These are phyloP conservation scores for Purpureocillium lavendulum DNA, from an alignment of 2,329 filamentous ascomycete genomes.

Conservation along the genomic window DNA sequence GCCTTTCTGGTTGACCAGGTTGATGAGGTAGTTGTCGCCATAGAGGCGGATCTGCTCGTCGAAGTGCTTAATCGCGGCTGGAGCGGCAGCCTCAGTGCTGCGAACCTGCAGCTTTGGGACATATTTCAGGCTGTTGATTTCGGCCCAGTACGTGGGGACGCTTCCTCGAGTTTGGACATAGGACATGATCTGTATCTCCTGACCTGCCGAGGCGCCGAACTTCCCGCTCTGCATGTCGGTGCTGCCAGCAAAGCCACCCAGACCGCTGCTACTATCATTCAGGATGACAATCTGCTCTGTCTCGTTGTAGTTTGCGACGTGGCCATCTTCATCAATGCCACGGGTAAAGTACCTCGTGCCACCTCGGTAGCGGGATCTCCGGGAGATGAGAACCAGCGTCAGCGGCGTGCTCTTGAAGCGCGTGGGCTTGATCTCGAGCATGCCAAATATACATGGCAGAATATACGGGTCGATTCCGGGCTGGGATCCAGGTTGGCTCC, in stretches of 20 bases:
- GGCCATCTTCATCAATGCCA: constrained; percentile 84
- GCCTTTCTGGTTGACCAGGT: constrained; percentile 93
- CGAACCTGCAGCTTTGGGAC: constrained; percentile 84
- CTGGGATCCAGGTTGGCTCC: constrained; percentile 61
- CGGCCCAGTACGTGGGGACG: constrained; percentile 92
- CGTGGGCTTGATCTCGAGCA: constrained; percentile 84
- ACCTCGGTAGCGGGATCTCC: constrained; percentile 78
- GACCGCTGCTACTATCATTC: constrained; percentile 68
- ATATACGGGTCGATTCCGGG: constrained; percentile 83
- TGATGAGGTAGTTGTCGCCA: constrained; percentile 95
- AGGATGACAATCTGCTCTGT: constrained; percentile 88
- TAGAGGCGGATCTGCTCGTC: constrained; percentile 89
- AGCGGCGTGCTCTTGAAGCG: constrained; percentile 77
- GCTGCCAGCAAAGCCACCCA: constrained; percentile 74
- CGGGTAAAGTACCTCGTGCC: constrained; percentile 94
- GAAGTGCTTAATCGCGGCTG: constrained; percentile 80
- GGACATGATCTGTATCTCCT: constrained; percentile 81
- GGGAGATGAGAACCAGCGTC: constrained; percentile 80
- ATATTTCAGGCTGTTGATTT: constrained; percentile 89
- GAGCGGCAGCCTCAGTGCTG: constrained; percentile 68
- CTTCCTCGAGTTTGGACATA: constrained; percentile 97
- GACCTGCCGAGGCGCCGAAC: constrained; percentile 46
- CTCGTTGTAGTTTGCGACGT: constrained; percentile 99
- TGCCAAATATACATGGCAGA: constrained; percentile 90
- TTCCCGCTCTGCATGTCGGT: constrained; percentile 69